A percentile compares a stretch with the other conserved stretches of the same genome.
phyloP scores from a whole-genome alignment of 805 yeast species.

The Hanseniaspora singularis region DNA sequence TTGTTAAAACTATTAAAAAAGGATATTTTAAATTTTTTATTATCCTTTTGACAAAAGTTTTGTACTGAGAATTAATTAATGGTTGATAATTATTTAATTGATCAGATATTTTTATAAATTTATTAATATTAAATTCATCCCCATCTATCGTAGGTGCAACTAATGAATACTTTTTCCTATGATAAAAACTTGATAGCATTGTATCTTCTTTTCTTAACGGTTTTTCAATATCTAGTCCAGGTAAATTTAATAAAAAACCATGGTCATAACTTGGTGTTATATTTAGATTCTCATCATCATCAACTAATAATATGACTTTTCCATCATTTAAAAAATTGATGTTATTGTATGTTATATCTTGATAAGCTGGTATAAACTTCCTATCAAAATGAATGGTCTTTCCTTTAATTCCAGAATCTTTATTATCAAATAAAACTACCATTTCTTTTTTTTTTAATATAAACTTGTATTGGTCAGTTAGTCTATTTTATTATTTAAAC shows the following conservation, averaged over 20 bases:
- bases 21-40: not conserved
- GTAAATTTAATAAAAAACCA: not conserved
- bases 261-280: not conserved
- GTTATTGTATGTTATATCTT: constrained; percentile 7
- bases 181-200: not conserved
- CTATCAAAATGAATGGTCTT: not conserved
- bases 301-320: not conserved
- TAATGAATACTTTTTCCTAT: not conserved
- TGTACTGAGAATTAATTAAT: not conserved
- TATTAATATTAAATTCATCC: not conserved
- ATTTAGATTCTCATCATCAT: constrained; percentile 4
- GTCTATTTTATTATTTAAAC: too few species aligned
- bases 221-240: not conserved
- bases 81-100: not conserved
- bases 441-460: too few species aligned
- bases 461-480: too few species aligned
- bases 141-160: not conserved
- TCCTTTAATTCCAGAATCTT: not conserved
- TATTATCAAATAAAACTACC: not conserved
- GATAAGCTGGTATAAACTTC: constrained; percentile 7
- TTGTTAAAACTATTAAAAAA: not conserved
- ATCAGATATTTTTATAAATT: not conserved
- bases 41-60: not conserved
- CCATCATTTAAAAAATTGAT: constrained; percentile 8
- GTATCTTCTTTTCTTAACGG: not conserved